Conservation (phyloP, 2,329 filamentous ascomycete genomes). For the Scedosporium dehoogii region DNA sequence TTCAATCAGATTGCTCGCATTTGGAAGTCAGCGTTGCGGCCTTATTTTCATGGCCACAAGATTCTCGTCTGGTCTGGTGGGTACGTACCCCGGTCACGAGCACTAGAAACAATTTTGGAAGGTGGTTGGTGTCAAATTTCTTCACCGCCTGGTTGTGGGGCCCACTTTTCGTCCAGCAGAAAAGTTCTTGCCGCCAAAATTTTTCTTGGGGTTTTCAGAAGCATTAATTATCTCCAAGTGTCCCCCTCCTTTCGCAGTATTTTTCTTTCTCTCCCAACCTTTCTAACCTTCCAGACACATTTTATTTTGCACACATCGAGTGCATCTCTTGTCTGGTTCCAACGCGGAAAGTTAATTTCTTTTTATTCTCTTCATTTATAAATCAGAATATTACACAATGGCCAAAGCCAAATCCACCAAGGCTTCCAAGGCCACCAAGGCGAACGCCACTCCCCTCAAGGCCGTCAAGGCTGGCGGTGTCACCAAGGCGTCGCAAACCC, state of each 20-base stretch:
- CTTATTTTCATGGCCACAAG: neutral
- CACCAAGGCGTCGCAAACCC: slow-evolving; percentile 55
- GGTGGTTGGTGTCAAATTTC: neutral
- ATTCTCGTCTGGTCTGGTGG: neutral
- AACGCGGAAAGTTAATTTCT: slow-evolving; percentile 8
- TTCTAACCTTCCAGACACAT: slow-evolving; percentile 8
- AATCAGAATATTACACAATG: slow-evolving; percentile 32
- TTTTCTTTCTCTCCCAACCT: slow-evolving; percentile 11
- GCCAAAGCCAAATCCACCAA: slow-evolving; percentile 56
- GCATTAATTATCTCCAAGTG: slow-evolving; percentile 3
- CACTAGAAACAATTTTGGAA: neutral
- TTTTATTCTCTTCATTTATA: slow-evolving; percentile 9
- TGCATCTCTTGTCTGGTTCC: neutral
- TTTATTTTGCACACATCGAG: slow-evolving; percentile 8
- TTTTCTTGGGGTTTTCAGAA: slow-evolving; percentile 6
- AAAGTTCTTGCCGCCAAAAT: slow-evolving; percentile 15
- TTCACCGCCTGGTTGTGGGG: slow-evolving; percentile 7
- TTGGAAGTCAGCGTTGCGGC: neutral
- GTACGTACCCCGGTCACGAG: neutral
- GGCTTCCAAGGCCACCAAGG: slow-evolving; percentile 45
- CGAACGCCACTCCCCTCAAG: slow-evolving; percentile 31
- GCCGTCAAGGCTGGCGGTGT: slow-evolving; percentile 57
- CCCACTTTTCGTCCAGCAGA: slow-evolving; percentile 24
- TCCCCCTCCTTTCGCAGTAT: slow-evolving; percentile 9
- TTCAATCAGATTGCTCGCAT: slow-evolving; percentile 1